Conservation (phyloP, 2,329 filamentous ascomycete genomes). For the Chalara sp. region DNA sequence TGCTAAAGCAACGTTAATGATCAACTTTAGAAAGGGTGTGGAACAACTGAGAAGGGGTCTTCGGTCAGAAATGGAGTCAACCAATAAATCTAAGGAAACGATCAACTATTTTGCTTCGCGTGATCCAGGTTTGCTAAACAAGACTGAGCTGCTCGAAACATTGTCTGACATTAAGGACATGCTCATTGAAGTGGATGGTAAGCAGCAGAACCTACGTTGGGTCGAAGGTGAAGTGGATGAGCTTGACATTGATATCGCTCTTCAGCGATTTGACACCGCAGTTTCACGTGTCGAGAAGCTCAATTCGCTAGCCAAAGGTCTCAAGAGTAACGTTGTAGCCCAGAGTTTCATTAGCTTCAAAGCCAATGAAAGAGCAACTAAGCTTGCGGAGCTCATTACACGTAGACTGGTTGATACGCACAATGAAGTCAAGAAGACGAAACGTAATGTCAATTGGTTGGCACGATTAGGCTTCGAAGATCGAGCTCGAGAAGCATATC, state of each 20-base stretch:
- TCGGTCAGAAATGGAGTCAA: conserved; percentile 81
- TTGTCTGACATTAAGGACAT: conserved; percentile 76
- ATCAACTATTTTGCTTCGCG: conserved; percentile 80
- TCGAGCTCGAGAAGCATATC: conserved; percentile 77
- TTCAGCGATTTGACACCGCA: conserved; percentile 81
- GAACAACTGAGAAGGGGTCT: conserved; percentile 84
- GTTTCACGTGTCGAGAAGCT: conserved; percentile 81
- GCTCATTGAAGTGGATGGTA: conserved; percentile 91
- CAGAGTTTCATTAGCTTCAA: conserved; percentile 92
- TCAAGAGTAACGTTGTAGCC: conserved; percentile 80
- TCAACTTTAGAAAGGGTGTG: conserved; percentile 86
- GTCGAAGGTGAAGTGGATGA: conserved; percentile 94
- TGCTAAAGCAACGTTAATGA: conserved; percentile 74
- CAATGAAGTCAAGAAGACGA: conserved; percentile 69
- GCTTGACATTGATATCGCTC: conserved; percentile 89
- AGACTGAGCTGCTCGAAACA: conserved; percentile 72
- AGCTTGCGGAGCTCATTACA: conserved; percentile 69
- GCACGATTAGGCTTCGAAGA: conserved; percentile 85
- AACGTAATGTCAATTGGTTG: conserved; percentile 77
- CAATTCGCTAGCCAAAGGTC: conserved; percentile 66
- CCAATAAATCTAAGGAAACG: conserved; percentile 75
- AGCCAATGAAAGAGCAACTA: conserved; percentile 75
- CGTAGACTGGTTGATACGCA: conserved; percentile 73
- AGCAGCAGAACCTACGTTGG: conserved; percentile 93
- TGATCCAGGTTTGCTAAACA: conserved; percentile 69